Evolutionary conservation across 352 stramenopile genomes (phyloP), one percentile per base, ranked within the genome.

Genomic region (Globisporangium cystogenes): DNA sequence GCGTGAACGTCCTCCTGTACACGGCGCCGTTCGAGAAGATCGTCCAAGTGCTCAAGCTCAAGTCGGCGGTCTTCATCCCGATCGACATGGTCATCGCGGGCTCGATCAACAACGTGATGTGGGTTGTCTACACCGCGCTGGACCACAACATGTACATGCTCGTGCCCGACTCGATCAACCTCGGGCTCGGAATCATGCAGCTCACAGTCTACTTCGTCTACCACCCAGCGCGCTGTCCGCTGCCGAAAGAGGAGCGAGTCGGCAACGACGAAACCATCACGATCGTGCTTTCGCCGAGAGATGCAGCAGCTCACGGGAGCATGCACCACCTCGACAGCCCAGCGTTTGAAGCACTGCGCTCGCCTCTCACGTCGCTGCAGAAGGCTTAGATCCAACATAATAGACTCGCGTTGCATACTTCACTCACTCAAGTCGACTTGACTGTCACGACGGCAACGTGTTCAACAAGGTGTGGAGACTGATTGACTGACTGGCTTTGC

Each of bases 1-100:
- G 20, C 24, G 52, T 43, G 11, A 45, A 24, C 3, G 12, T 58
- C 31, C 8, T 52, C 33, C 52, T 74, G 16, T 77, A 77, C 39
- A 60, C 51, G 4, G 61, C 63, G 3, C 70, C 70, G 0, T 65
- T 73, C 44, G 70, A 71, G 56, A 71, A 64, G 48, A 21, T 79
- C 24, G 60, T 62, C 20, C 63, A 65, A 20, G 69, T 78, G 31
- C 59, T 75, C 39, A 70, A 70, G 57, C 49, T 64, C 57, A 64
- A 65, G 41, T 80, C 64, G 16, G 67, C 54, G 8, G 67, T 68
- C 14, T 82, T 76, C 59, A 69, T 85, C 48, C 71, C 74, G 29
- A 70, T 85, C 48, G 52, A 70, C 44, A 72, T 82, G 60, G 62
- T 76, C 3, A 39, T 72, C 23, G 63, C 65, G 5, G 65, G 65